These are phyloP conservation scores for Saccharomycopsis sp. DNA, from an alignment of 805 yeast genomes.

Conservation along the genomic window DNA sequence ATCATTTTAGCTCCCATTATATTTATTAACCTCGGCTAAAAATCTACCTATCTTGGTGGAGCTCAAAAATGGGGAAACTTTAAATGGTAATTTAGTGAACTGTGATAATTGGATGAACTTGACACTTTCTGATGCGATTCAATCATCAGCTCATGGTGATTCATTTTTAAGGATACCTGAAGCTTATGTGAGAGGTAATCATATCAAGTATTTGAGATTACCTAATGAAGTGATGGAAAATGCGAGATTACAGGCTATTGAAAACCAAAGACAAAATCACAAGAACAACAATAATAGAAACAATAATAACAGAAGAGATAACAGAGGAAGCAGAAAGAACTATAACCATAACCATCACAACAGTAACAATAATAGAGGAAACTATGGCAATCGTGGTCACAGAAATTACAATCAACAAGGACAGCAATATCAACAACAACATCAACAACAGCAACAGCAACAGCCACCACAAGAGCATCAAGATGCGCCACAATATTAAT, in stretches of 20 bases:
- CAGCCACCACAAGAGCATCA: conserved; percentile 5
- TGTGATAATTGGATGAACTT: conserved; percentile 97
- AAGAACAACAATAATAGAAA: conserved; percentile 37
- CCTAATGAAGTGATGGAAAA: conserved; percentile 72
- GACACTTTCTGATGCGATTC: conserved; percentile 69
- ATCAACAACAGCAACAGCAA: conserved; percentile 20
- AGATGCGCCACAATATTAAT: neutral
- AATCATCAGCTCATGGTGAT: conserved; percentile 56
- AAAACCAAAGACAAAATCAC: conserved; percentile 38
- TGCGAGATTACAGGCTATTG: conserved; percentile 57
- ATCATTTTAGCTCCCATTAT: conserved; percentile 95
- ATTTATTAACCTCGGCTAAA: conserved; percentile 83
- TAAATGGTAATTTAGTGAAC: conserved; percentile 75
- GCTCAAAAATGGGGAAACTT: conserved; percentile 83
- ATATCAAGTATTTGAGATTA: conserved; percentile 69
- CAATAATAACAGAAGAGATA: conserved; percentile 29
- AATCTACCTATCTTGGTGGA: conserved; percentile 84
- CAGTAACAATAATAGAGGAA: conserved; percentile 30
- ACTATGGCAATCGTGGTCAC: conserved; percentile 25
- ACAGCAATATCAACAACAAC: conserved; percentile 24
- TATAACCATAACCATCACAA: conserved; percentile 30
- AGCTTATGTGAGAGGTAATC: conserved; percentile 78
- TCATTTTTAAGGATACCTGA: conserved; percentile 59
- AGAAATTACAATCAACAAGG: conserved; percentile 27
- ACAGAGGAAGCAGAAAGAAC: conserved; percentile 23